Evolutionary conservation across 176 grass and related monocot species (phyloP).

Genomic region (Oryza australiensis): DNA sequence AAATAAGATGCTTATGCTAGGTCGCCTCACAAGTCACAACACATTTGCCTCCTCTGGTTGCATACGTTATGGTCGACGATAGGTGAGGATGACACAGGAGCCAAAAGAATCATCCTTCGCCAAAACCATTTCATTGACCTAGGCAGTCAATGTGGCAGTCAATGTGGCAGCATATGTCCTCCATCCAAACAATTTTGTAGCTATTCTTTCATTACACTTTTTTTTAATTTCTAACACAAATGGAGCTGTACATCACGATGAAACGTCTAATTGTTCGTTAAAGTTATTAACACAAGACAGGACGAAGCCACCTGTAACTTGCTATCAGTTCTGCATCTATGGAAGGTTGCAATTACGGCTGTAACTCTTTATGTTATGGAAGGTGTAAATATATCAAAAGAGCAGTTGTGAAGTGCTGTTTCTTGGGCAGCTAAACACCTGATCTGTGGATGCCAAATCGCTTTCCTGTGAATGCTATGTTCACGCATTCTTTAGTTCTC

Average conservation of each 20-base stretch:
- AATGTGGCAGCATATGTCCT: conserved; percentile 15
- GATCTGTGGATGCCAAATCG: not conserved
- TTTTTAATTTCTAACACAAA: not conserved
- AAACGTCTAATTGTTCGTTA: not conserved
- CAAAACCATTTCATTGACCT: not conserved
- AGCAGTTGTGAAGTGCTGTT: not conserved
- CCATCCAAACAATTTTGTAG: conserved; percentile 3
- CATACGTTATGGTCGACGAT: not conserved
- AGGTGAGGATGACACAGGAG: not conserved
- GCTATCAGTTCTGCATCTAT: not conserved
- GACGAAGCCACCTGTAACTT: not conserved
- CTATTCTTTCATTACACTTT: not conserved
- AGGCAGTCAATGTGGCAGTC: no score
- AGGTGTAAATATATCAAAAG: not conserved
- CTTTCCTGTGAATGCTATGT: not conserved
- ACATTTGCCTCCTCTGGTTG: not conserved
- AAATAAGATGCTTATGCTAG: conserved; percentile 42
- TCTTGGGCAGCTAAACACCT: not conserved
- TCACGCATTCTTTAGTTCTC: not conserved
- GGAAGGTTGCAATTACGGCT: not conserved
- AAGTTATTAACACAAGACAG: not conserved
- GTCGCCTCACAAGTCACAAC: not conserved
- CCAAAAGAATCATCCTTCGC: not conserved
- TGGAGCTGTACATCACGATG: conserved; percentile 8
- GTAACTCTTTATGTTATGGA: not conserved